These are phyloP conservation scores for Heterobasidion irregulare DNA, from an alignment of 1,284 basidiomycete species.

Conservation along the genomic window DNA sequence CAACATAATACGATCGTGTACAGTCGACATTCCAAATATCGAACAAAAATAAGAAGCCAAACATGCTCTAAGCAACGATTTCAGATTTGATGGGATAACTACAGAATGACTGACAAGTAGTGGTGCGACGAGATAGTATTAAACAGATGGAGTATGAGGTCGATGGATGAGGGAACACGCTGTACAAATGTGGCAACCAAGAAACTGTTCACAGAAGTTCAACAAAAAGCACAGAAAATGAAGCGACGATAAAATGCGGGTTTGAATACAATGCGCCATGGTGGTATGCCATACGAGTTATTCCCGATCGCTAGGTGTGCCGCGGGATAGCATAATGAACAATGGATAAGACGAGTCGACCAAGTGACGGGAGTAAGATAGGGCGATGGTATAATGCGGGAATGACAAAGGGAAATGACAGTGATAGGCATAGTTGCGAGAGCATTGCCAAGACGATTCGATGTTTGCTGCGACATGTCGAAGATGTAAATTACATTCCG, in stretches of 20 bases:
- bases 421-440: background rate
- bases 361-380: constrained; percentile 10
- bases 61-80: constrained; percentile 12
- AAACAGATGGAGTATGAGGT: constrained; percentile 25
- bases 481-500: constrained; percentile 49
- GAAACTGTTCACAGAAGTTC: constrained; percentile 25
- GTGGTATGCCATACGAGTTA: constrained; percentile 14
- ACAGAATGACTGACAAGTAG: constrained; percentile 58
- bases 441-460: constrained; percentile 4
- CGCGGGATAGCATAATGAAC: constrained; percentile 16
- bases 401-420: background rate
- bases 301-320: constrained; percentile 11
- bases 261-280: constrained; percentile 18
- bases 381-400: constrained; percentile 12
- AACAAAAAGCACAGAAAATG: constrained; percentile 20
- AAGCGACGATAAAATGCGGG: constrained; percentile 13
- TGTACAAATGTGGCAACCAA: constrained; percentile 30
- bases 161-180: constrained; percentile 23
- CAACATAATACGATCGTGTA: no score
- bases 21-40: background rate
- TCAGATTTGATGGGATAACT: constrained; percentile 44
- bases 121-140: constrained; percentile 43
- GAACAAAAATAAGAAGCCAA: background rate
- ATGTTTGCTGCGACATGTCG: constrained; percentile 9
- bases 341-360: constrained; percentile 6